Evolutionary conservation across 2,329 filamentous ascomycete species (phyloP).

Genomic region (Pseudogymnoascus sp.): DNA sequence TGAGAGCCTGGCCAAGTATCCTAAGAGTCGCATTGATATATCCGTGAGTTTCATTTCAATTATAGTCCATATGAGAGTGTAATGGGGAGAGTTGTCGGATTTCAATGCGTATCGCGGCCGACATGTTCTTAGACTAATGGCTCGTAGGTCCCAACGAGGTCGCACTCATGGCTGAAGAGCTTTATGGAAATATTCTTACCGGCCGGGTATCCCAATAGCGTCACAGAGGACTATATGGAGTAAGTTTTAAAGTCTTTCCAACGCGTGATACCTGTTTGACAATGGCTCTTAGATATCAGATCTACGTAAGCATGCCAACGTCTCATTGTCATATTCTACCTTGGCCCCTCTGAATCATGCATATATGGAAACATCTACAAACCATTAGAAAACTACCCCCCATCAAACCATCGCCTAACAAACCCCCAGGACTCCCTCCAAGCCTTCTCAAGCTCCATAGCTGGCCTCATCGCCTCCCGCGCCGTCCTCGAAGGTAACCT

Average conservation of each 20-base stretch:
- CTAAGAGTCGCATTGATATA: neutral
- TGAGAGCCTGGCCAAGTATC: neutral
- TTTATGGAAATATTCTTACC: slow-evolving; percentile 57
- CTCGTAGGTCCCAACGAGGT: neutral
- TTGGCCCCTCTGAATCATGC: neutral
- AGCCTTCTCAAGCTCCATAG: slow-evolving; percentile 57
- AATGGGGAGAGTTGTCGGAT: neutral
- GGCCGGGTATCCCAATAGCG: slow-evolving; percentile 59
- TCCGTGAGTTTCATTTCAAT: neutral
- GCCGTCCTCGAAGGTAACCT: slow-evolving; percentile 55
- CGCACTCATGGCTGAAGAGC: slow-evolving; percentile 11
- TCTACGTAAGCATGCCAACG: slow-evolving; percentile 44
- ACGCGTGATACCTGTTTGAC: slow-evolving; percentile 7
- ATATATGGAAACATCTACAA: neutral
- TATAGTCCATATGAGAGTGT: neutral
- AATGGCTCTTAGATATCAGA: slow-evolving; percentile 48
- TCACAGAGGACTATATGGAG: slow-evolving; percentile 62
- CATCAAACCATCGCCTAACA: neutral
- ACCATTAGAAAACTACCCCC: neutral
- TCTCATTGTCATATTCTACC: neutral
- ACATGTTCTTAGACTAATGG: neutral
- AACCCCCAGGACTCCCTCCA: slow-evolving; percentile 47
- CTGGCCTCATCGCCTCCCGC: slow-evolving; percentile 53
- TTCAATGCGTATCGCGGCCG: neutral
- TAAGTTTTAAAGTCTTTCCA: slow-evolving; percentile 29